Base-by-base conservation (phyloP, 2,329 filamentous ascomycete species). In the Coniosporium tulheliwenetii region DNA sequence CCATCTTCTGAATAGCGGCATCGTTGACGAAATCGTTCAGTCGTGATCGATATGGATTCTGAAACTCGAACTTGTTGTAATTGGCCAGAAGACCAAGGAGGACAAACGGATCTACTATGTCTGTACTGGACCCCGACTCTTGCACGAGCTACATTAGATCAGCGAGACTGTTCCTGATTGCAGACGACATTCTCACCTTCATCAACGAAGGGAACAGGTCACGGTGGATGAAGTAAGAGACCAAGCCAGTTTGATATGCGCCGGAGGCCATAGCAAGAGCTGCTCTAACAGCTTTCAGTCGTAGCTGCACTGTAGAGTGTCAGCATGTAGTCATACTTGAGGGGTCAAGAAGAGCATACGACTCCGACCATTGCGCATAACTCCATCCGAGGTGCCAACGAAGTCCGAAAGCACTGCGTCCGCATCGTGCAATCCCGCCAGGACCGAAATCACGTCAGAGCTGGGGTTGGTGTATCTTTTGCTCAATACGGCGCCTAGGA, bases 1-100 rank as follows among this genome's bases (percentile, higher is more conserved):
- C 77, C 47, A 94, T 83, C 53, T 84, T 85, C 44, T 80, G 74
- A 51, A 96, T 95, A 2, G 82, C 81, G 0, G 71, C 67, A 54
- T 96, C 87, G 55, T 98, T 94, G 52, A 95, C 85, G 60, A 96
- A 96, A 58, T 96, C 87, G 51, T 89, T 86, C 12, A 98, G 71
- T 26, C 89, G 82, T 46, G 93, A 67, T 52, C 91, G 81, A 52
- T 98, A 98, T 0, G 89, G 89, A 51, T 98, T 98, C 57, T 94
- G 87, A 43, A 93, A 89, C 60, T 98, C 91, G 54, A 98, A 98
- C 60, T 96, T 98, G 71, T 98, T 96, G 71, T 96, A 96, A 63
- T 96, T 98, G 48, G 85, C 83, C 40, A 98, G 67, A 3, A 96
- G 70, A 10, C 89, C 89, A 14, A 95, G 70, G 8, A 96, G 72